Percentiles rank a stretch among this genome's conserved stretches.
phyloP scores from a whole-genome alignment of 2,329 filamentous ascomycete genomes.

The Scedosporium aurantiacum region DNA sequence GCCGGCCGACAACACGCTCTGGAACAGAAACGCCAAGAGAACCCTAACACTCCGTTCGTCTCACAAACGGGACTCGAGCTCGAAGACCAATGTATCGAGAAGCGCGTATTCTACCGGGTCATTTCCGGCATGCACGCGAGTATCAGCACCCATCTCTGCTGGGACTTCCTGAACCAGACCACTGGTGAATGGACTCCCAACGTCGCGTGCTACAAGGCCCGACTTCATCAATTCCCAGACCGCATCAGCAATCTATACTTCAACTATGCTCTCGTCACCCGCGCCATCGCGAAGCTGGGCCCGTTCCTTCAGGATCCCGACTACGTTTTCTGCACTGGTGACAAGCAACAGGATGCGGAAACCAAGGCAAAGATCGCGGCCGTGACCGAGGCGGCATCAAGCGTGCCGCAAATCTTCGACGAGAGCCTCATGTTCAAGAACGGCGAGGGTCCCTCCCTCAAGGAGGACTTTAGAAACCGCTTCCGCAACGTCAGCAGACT shows the following conservation, averaged over 20 bases:
- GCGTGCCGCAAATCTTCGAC: slow-evolving; percentile 75
- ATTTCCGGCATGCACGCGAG: slow-evolving; percentile 97
- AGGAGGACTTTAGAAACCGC: slow-evolving; percentile 93
- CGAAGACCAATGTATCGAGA: slow-evolving; percentile 91
- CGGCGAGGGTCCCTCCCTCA: slow-evolving; percentile 63
- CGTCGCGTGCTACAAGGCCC: slow-evolving; percentile 72
- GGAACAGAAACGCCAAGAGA: slow-evolving; percentile 33
- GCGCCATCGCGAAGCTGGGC: slow-evolving; percentile 81
- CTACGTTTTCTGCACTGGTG: slow-evolving; percentile 89
- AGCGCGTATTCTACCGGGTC: slow-evolving; percentile 94
- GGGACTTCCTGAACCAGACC: slow-evolving; percentile 89
- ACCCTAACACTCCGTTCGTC: slow-evolving; percentile 46
- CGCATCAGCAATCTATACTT: slow-evolving; percentile 97
- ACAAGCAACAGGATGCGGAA: slow-evolving; percentile 62
- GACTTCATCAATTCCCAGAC: slow-evolving; percentile 78
- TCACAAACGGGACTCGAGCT: slow-evolving; percentile 58
- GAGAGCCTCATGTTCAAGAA: slow-evolving; percentile 91
- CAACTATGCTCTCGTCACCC: slow-evolving; percentile 92
- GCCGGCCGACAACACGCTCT: slow-evolving; percentile 50
- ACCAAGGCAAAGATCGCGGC: slow-evolving; percentile 76
- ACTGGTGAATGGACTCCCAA: slow-evolving; percentile 92
- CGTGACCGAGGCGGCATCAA: slow-evolving; percentile 60
- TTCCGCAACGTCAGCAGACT: slow-evolving; percentile 94
- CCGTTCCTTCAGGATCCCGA: slow-evolving; percentile 55
- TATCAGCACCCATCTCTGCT: slow-evolving; percentile 92